These are phyloP conservation scores for Colletotrichum filicis DNA, from an alignment of 2,329 filamentous ascomycete genomes.

Conservation along the genomic window DNA sequence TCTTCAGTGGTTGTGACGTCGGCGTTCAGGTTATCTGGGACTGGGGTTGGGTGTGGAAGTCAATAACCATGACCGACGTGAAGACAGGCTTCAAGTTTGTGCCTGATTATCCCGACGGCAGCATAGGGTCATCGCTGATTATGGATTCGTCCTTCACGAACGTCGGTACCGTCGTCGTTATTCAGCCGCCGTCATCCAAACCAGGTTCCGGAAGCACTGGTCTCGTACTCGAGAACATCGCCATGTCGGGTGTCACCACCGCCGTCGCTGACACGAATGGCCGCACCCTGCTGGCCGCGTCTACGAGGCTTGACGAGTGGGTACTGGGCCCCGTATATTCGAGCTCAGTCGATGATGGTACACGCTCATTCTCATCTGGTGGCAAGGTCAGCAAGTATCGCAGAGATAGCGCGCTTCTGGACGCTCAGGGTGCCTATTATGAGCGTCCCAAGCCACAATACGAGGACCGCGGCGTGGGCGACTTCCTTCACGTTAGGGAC, in stretches of 20 bases:
- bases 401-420: too few relatives aligned
- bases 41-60: constrained; percentile 35
- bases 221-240: constrained; percentile 64
- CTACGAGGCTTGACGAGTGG: constrained; percentile 33
- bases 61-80: constrained; percentile 12
- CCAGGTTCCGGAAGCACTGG: constrained; percentile 29
- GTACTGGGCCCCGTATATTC: constrained; percentile 36
- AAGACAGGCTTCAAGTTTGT: constrained; percentile 19
- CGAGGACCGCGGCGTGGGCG: too few relatives aligned
- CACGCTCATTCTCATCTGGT: not conserved
- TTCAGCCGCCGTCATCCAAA: not conserved
- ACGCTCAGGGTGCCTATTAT: too few relatives aligned
- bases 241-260: constrained; percentile 50
- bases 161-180: constrained; percentile 29
- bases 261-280: constrained; percentile 35
- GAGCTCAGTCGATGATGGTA: constrained; percentile 5
- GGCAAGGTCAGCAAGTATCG: too few relatives aligned
- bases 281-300: constrained; percentile 4
- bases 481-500: too few relatives aligned
- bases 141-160: constrained; percentile 36
- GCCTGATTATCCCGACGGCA: not conserved
- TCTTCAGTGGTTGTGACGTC: too few relatives aligned
- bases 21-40: constrained; percentile 26
- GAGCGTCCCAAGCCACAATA: too few relatives aligned
- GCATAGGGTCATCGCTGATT: constrained; percentile 30